A percentile compares a stretch with the other conserved stretches of the same genome.
phyloP scores from a whole-genome alignment of 208 protist genomes.

The Trypanosoma scelopori region DNA sequence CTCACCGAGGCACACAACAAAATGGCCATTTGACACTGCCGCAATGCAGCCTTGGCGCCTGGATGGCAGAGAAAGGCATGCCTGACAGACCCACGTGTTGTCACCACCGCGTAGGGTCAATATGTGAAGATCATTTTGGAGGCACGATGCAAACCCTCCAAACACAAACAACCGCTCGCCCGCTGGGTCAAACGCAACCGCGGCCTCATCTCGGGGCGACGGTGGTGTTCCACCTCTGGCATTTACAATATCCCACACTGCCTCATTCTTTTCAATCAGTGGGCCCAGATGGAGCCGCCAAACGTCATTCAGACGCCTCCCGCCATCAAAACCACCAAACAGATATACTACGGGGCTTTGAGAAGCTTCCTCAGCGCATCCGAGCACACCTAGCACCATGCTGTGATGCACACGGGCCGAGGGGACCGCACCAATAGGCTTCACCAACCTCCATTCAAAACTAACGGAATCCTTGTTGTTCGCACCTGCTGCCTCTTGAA shows the following conservation, averaged over 20 bases:
- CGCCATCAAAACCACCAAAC: conserved; percentile 64
- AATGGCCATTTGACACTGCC: conserved; percentile 27
- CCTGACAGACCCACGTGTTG: conserved; percentile 30
- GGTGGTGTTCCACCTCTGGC: conserved; percentile 27
- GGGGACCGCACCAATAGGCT: conserved; percentile 2
- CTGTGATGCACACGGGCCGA: conserved; percentile 28
- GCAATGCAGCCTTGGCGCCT: conserved; percentile 31
- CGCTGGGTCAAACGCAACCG: conserved; percentile 37
- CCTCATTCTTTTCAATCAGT: conserved; percentile 29
- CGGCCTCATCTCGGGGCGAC: conserved; percentile 38
- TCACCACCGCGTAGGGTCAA: conserved; percentile 35
- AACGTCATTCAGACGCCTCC: conserved; percentile 48
- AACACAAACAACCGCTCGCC: conserved; percentile 48
- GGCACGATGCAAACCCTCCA: conserved; percentile 29
- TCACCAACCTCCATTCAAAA: conserved; percentile 24
- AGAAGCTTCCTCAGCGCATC: conserved; percentile 16
- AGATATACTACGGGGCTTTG: conserved; percentile 38
- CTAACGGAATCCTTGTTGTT: conserved; percentile 22
- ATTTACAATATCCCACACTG: conserved; percentile 35
- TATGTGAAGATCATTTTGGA: conserved; percentile 39
- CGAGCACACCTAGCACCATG: conserved; percentile 23
- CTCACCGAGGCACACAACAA: conserved; percentile 40
- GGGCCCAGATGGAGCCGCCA: conserved; percentile 43
- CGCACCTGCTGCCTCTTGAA: not conserved
- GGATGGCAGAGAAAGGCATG: conserved; percentile 23